phyloP scores from a whole-genome alignment of 2,329 filamentous ascomycete species.

The Fusarium poae region DNA sequence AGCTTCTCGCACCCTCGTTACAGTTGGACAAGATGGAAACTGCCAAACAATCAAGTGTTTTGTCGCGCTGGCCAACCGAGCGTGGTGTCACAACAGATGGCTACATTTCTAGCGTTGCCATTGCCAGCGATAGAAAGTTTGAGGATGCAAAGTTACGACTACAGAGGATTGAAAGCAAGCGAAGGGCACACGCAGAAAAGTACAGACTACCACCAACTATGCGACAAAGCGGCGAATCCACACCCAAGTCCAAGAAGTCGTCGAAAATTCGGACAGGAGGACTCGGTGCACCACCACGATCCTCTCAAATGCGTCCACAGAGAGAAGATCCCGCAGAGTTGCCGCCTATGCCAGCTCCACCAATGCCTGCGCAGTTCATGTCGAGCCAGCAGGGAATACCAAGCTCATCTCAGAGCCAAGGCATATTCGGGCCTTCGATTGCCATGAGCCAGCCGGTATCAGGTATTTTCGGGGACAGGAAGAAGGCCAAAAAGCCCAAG shows the following conservation, averaged over 20 bases:
- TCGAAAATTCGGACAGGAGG: constrained; percentile 1
- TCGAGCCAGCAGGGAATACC: constrained; percentile 54
- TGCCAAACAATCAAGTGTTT: constrained; percentile 49
- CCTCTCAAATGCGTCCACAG: constrained; percentile 29
- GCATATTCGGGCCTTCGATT: constrained; percentile 47
- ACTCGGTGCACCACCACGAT: constrained; percentile 6
- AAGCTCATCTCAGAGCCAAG: constrained; percentile 54
- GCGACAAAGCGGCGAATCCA: constrained; percentile 45
- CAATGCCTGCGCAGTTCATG: constrained; percentile 50
- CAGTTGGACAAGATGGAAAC: constrained; percentile 45
- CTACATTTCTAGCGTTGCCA: constrained; percentile 57
- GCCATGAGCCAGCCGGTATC: constrained; percentile 62
- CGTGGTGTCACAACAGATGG: constrained; percentile 52
- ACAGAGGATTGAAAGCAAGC: constrained; percentile 52
- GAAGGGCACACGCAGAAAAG: constrained; percentile 53
- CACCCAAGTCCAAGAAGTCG: constrained; percentile 6
- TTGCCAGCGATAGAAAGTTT: constrained; percentile 54
- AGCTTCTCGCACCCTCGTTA: constrained; percentile 53
- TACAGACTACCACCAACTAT: constrained; percentile 50
- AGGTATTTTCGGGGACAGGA: constrained; percentile 62
- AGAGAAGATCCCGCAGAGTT: constrained; percentile 31
- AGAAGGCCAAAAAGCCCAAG: constrained; percentile 60
- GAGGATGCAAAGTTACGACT: constrained; percentile 53
- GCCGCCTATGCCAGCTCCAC: constrained; percentile 34
- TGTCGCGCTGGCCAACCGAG: constrained; percentile 57